A percentile compares a stretch with the other conserved stretches of the same genome.
phyloP scores from a whole-genome alignment of 176 grass and related monocot species.

The Puccinellia tenuiflora region DNA sequence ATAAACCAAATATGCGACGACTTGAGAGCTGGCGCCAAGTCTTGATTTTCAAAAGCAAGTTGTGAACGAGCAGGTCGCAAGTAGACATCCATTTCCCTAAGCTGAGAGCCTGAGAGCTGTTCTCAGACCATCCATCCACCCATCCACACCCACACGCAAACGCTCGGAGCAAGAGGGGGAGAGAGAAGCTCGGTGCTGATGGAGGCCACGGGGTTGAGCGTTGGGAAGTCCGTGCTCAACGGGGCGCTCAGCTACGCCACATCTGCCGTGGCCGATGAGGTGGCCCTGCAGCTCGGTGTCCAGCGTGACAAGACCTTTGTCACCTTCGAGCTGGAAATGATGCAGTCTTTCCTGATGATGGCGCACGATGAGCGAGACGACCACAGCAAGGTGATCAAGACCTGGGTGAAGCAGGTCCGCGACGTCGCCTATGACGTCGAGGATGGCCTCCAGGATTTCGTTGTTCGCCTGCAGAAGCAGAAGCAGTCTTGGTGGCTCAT shows the following conservation, averaged over 20 bases:
- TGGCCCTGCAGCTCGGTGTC: slow-evolving; percentile 10
- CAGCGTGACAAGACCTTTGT: not conserved
- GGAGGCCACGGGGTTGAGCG: too few species aligned
- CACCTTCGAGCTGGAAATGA: slow-evolving; percentile 23
- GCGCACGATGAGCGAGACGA: not conserved
- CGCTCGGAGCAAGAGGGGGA: too few species aligned
- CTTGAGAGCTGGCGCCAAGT: not conserved
- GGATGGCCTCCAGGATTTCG: not conserved
- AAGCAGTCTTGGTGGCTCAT: not conserved
- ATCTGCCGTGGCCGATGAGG: not conserved
- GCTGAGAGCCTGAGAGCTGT: too few species aligned
- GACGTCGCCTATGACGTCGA: not conserved
- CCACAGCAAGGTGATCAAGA: not conserved
- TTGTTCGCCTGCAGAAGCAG: too few species aligned
- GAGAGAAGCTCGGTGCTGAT: too few species aligned
- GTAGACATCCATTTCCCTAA: not conserved
- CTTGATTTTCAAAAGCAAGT: not conserved
- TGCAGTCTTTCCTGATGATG: slow-evolving; percentile 11
- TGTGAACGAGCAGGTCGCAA: not conserved
- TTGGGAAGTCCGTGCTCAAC: not conserved
- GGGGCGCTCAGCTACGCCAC: not conserved
- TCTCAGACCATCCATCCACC: too few species aligned
- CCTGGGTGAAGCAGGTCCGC: slow-evolving; percentile 9
- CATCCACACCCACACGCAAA: too few species aligned
- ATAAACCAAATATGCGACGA: not conserved